phyloP scores from a whole-genome alignment of 306 rosid species.

The Quillaja saponaria region DNA sequence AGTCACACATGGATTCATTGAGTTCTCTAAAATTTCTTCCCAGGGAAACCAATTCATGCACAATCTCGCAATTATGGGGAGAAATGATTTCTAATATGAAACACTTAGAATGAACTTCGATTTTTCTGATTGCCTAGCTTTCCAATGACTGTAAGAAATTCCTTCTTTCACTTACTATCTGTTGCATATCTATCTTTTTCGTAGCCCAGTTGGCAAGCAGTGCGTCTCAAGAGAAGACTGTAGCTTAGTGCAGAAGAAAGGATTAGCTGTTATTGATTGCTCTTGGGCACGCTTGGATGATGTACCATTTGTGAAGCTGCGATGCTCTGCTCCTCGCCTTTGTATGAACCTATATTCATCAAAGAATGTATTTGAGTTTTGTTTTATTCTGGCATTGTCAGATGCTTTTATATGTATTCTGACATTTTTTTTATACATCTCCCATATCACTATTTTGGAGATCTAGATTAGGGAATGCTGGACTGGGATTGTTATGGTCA shows the following conservation, averaged over 20 bases:
- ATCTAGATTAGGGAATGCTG: slow-evolving; percentile 12
- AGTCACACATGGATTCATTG: too few species aligned
- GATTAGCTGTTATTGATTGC: slow-evolving; percentile 97
- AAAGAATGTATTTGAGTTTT: slow-evolving; percentile 8
- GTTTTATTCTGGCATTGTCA: background rate
- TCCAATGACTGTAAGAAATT: slow-evolving; percentile 24
- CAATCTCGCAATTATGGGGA: too few species aligned
- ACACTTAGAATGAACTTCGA: too few species aligned
- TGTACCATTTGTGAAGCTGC: slow-evolving; percentile 86
- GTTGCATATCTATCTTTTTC: slow-evolving; percentile 27
- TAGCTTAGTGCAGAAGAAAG: slow-evolving; percentile 60
- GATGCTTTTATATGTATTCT: slow-evolving; percentile 8
- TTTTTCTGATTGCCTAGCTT: slow-evolving; percentile 16
- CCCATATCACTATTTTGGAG: too few species aligned
- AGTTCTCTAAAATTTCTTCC: too few species aligned
- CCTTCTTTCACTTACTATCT: slow-evolving; percentile 14
- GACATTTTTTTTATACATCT: too few species aligned
- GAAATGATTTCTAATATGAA: too few species aligned
- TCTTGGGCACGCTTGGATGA: slow-evolving; percentile 96
- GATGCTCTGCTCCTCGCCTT: slow-evolving; percentile 87
- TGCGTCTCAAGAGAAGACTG: slow-evolving; percentile 92
- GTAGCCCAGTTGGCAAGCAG: slow-evolving; percentile 83
- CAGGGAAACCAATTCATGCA: too few species aligned
- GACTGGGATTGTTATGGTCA: slow-evolving; percentile 6
- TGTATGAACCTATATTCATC: slow-evolving; percentile 52